A percentile compares a stretch with the other conserved stretches of the same genome.
Conservation (phyloP, 148 eudicot species). For the Cornus controversa region DNA sequence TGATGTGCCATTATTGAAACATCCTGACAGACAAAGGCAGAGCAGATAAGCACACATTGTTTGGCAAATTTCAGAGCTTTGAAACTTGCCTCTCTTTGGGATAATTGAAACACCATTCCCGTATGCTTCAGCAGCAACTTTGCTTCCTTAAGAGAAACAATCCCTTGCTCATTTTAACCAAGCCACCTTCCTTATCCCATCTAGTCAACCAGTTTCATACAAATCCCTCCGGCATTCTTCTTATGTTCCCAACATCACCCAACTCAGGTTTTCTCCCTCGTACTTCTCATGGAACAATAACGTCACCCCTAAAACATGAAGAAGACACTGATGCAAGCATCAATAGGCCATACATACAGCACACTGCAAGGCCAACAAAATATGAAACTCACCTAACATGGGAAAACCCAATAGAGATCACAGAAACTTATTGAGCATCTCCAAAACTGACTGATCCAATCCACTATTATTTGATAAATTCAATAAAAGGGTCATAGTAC, state of each 20-base stretch:
- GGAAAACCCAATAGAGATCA: not conserved
- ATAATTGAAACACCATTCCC: not conserved
- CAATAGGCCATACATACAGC: no score
- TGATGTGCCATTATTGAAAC: no score
- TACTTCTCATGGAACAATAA: not conserved
- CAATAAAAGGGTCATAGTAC: not conserved
- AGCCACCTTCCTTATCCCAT: no score
- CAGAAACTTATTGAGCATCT: not conserved
- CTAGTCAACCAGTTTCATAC: no score
- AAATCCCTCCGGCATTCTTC: no score
- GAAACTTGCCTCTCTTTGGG: no score
- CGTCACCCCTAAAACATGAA: not conserved
- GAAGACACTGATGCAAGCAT: no score
- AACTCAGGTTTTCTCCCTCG: not conserved
- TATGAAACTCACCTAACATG: not conserved
- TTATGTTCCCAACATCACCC: not conserved
- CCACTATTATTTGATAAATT: not conserved
- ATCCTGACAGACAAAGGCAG: no score
- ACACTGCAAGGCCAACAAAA: not conserved
- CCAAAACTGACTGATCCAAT: not conserved
- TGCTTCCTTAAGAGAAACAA: no score
- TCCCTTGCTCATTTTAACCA: no score
- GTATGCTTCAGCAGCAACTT: not conserved
- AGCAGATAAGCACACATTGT: no score
- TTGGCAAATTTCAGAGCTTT: no score